These are phyloP conservation scores for Rhizopogon salebrosus DNA, from an alignment of 768 basidiomycete genomes.

Conservation along the genomic window DNA sequence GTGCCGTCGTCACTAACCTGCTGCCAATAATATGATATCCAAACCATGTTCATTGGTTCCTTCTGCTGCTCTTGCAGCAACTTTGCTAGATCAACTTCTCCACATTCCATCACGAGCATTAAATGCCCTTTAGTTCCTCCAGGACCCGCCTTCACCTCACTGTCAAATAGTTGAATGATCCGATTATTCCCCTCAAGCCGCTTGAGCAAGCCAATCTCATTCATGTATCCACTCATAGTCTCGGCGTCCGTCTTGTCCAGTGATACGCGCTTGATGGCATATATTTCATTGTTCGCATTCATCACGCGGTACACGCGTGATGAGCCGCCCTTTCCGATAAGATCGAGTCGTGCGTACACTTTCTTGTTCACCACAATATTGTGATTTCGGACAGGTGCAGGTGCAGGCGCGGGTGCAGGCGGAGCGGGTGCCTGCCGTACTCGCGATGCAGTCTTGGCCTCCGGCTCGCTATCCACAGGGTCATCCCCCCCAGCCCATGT, in stretches of 20 bases:
- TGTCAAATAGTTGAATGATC: slow-evolving; percentile 89
- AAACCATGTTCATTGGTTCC: slow-evolving; percentile 85
- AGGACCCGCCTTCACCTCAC: slow-evolving; percentile 66
- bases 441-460: slow-evolving; percentile 20
- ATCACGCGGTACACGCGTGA: slow-evolving; percentile 95
- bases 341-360: slow-evolving; percentile 76
- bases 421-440: slow-evolving; percentile 30
- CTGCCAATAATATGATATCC: slow-evolving; percentile 95
- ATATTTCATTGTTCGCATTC: slow-evolving; percentile 69
- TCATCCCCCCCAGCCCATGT: slow-evolving; percentile 47
- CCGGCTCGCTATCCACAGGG: slow-evolving; percentile 31
- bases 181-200: slow-evolving; percentile 91
- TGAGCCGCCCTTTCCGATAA: slow-evolving; percentile 91
- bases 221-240: slow-evolving; percentile 89
- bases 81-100: slow-evolving; percentile 87
- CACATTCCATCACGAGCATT: slow-evolving; percentile 93
- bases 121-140: slow-evolving; percentile 70
- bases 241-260: slow-evolving; percentile 87
- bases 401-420: slow-evolving; percentile 17
- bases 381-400: slow-evolving; percentile 33
- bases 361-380: slow-evolving; percentile 58
- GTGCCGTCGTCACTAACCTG: slow-evolving; percentile 53
- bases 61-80: slow-evolving; percentile 81
- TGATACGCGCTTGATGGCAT: slow-evolving; percentile 88
- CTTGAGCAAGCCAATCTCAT: slow-evolving; percentile 90